Evolutionary conservation across 257 asterid species (phyloP).

Genomic region (Catharanthus roseus): DNA sequence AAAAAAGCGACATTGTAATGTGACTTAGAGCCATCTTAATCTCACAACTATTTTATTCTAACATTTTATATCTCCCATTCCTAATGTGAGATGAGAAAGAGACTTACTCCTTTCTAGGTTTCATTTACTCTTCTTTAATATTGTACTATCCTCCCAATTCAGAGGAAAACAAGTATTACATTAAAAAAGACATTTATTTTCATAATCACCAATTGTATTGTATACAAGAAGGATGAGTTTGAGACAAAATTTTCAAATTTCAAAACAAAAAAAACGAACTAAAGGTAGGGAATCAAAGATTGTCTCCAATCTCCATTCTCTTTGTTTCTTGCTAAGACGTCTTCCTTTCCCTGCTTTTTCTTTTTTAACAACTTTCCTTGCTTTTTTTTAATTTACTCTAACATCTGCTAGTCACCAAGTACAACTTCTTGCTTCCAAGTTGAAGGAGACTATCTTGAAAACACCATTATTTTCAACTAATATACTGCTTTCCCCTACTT

Average conservation of each 20-base stretch:
- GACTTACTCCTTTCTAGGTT: too few relatives aligned
- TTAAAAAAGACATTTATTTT: too few relatives aligned
- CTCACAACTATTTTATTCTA: too few relatives aligned
- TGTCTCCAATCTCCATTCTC: slow-evolving; percentile 70
- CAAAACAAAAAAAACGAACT: slow-evolving; percentile 59
- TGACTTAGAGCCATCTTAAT: too few relatives aligned
- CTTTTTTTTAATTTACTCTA: slow-evolving; percentile 28
- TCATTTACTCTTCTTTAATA: too few relatives aligned
- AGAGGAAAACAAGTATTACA: too few relatives aligned
- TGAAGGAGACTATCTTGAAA: slow-evolving; percentile 53
- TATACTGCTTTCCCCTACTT: slow-evolving; percentile 34
- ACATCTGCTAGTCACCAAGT: slow-evolving; percentile 86
- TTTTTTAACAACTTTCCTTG: too few relatives aligned
- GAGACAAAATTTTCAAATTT: slow-evolving; percentile 24
- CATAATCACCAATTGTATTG: too few relatives aligned
- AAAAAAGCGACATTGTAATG: too few relatives aligned
- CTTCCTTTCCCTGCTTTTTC: slow-evolving; percentile 89
- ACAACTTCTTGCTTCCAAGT: slow-evolving; percentile 45
- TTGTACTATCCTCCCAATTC: too few relatives aligned
- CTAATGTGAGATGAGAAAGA: too few relatives aligned
- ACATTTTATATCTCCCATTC: too few relatives aligned
- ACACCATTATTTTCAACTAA: slow-evolving; percentile 60
- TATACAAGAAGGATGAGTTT: neutral
- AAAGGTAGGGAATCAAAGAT: slow-evolving; percentile 51
- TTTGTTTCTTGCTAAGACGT: slow-evolving; percentile 79